phyloP scores from a whole-genome alignment of 2,329 filamentous ascomycete species.

The Cephalotrichum gorgonifer region DNA sequence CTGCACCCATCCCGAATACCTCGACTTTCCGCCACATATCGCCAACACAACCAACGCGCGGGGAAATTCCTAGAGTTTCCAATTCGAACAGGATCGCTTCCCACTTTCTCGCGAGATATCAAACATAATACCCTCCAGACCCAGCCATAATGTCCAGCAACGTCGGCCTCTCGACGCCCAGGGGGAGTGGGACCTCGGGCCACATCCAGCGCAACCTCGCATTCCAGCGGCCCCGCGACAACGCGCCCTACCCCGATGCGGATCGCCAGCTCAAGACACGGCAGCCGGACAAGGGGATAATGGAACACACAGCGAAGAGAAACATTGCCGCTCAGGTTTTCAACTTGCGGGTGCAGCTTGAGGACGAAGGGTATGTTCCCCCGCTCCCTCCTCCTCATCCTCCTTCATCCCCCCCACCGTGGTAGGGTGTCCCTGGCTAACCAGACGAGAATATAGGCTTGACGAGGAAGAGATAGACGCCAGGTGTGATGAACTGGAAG shows the following conservation, averaged over 20 bases:
- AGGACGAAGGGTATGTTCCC: conserved; percentile 65
- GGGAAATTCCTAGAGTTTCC: too few relatives aligned
- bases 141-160: conserved; percentile 74
- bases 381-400: neutral
- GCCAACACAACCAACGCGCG: neutral
- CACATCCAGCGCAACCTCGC: conserved; percentile 96
- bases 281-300: conserved; percentile 81
- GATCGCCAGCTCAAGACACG: conserved; percentile 65
- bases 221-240: conserved; percentile 75
- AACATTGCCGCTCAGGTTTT: conserved; percentile 91
- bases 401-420: neutral
- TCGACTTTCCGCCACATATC: neutral
- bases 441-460: conserved; percentile 41
- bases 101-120: neutral
- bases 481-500: conserved; percentile 29
- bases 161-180: conserved; percentile 87
- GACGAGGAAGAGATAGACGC: conserved; percentile 88
- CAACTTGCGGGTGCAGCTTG: conserved; percentile 79
- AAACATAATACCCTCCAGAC: neutral
- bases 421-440: too few relatives aligned
- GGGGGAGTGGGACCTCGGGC: conserved; percentile 90
- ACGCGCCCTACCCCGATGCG: conserved; percentile 65
- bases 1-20: neutral
- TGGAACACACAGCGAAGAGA: conserved; percentile 87
- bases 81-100: neutral